phyloP scores from a whole-genome alignment of 441 rosid genomes.

The Viola pubescens region DNA sequence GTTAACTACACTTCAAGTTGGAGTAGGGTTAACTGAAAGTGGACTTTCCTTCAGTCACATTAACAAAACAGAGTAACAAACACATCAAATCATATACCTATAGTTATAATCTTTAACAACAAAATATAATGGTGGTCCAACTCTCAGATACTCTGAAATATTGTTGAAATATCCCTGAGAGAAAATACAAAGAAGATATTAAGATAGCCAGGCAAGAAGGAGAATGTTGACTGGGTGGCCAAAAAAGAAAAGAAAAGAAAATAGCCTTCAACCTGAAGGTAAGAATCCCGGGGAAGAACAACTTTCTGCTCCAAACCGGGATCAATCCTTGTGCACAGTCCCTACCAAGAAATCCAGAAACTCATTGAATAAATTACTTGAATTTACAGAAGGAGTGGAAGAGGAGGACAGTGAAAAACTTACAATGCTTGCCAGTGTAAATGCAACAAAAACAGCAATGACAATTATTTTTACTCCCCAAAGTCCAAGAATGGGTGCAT shows the following conservation, averaged over 20 bases:
- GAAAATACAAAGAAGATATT: conserved; percentile 12
- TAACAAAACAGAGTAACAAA: neutral
- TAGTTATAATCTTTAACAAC: conserved; percentile 83
- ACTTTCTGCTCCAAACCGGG: conserved; percentile 93
- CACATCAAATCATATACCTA: conserved; percentile 35
- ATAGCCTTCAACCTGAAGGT: conserved; percentile 66
- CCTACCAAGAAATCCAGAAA: conserved; percentile 28
- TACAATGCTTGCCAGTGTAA: conserved; percentile 78
- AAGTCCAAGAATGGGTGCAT: conserved; percentile 71
- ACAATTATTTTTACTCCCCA: conserved; percentile 74
- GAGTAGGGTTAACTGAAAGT: too few relatives aligned
- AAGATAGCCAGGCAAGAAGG: conserved; percentile 6
- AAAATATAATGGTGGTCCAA: conserved; percentile 90
- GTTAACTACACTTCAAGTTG: too few relatives aligned
- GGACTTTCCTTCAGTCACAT: too few relatives aligned
- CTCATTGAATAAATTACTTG: neutral
- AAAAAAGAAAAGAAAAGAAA: neutral
- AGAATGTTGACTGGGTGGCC: conserved; percentile 12
- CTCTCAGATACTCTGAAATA: conserved; percentile 64
- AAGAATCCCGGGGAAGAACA: conserved; percentile 92
- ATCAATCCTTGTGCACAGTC: conserved; percentile 69
- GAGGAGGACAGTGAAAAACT: conserved; percentile 29
- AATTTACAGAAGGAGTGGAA: neutral
- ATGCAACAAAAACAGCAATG: conserved; percentile 58
- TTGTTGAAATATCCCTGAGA: conserved; percentile 80